Evolutionary conservation across 805 yeast species (phyloP).

Genomic region (Jamesozyma spencerorum): DNA sequence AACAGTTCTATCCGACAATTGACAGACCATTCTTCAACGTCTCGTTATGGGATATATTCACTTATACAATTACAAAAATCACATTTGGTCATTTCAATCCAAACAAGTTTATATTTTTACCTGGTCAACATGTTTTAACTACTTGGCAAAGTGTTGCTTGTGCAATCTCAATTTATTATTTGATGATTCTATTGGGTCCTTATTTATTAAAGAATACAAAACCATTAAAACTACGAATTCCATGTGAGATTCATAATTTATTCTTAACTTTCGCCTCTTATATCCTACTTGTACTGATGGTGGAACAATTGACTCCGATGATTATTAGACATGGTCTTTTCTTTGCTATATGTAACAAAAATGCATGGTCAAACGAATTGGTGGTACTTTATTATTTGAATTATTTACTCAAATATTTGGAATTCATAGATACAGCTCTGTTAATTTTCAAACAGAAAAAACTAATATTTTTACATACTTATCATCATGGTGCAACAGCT

Average conservation of each 20-base stretch:
- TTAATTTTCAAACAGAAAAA: conserved; percentile 86
- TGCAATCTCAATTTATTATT: conserved; percentile 59
- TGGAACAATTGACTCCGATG: conserved; percentile 82
- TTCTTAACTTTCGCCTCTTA: conserved; percentile 62
- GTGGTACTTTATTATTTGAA: conserved; percentile 82
- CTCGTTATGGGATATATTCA: conserved; percentile 22
- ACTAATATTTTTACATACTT: conserved; percentile 85
- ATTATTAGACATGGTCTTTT: conserved; percentile 64
- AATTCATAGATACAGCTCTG: conserved; percentile 83
- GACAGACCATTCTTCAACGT: conserved; percentile 1
- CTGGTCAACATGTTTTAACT: conserved; percentile 57
- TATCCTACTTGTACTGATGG: conserved; percentile 52
- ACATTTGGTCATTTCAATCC: conserved; percentile 24
- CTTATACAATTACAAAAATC: conserved; percentile 9
- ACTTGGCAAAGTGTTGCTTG: conserved; percentile 47
- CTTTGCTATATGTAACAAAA: conserved; percentile 69
- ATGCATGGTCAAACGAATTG: conserved; percentile 75
- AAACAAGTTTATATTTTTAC: conserved; percentile 51
- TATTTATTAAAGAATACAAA: conserved; percentile 44
- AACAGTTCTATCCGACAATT: not conserved
- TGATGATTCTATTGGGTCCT: conserved; percentile 79
- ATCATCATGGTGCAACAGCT: conserved; percentile 98
- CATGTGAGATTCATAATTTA: conserved; percentile 81
- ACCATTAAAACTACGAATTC: conserved; percentile 54
- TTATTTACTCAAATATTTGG: conserved; percentile 80